phyloP scores from a whole-genome alignment of 176 grass and related monocot species.

The Typha latifolia region DNA sequence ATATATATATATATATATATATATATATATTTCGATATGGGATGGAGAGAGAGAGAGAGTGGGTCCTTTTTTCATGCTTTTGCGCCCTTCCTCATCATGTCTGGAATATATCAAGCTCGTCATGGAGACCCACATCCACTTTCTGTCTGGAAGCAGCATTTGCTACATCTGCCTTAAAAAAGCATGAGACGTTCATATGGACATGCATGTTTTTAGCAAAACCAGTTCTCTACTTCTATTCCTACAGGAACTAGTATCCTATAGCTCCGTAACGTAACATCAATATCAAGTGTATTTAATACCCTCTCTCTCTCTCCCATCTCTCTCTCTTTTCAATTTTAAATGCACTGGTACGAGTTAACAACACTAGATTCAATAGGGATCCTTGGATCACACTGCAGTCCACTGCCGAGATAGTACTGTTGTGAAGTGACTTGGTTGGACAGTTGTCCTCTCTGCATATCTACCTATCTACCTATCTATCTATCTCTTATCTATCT shows the following conservation, averaged over 20 bases:
- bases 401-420: conserved; percentile 22
- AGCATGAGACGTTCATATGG: conserved; percentile 3
- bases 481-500: not conserved
- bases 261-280: not conserved
- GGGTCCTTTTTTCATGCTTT: conserved; percentile 1
- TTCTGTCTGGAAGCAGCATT: conserved; percentile 31
- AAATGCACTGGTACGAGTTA: not conserved
- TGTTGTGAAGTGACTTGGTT: conserved; percentile 43
- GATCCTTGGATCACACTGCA: conserved; percentile 23
- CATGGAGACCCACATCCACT: conserved; percentile 25
- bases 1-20: not conserved
- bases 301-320: not conserved
- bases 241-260: not conserved
- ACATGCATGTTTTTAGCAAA: conserved; percentile 17
- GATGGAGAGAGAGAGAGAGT: not conserved
- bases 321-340: not conserved
- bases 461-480: not conserved
- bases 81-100: conserved; percentile 38
- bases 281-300: not conserved
- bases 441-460: conserved; percentile 34
- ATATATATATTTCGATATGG: not conserved
- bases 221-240: conserved; percentile 2
- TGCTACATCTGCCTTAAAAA: conserved; percentile 3
- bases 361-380: conserved; percentile 6
- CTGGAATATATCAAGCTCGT: conserved; percentile 33